These are phyloP conservation scores for Eleusine coracana DNA, from an alignment of 176 grass and related monocot genomes.

Conservation along the genomic window DNA sequence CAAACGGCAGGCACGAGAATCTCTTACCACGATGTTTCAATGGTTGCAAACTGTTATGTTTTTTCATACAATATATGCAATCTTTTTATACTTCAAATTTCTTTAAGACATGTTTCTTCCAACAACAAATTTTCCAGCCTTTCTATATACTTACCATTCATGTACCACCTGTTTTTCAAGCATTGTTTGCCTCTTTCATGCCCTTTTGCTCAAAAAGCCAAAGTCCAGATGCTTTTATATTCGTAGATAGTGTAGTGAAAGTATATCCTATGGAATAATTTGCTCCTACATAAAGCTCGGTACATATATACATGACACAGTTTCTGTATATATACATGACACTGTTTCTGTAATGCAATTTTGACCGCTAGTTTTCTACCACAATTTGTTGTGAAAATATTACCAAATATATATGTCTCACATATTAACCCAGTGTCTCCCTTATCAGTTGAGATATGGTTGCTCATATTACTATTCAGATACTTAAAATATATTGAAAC, in stretches of 20 bases:
- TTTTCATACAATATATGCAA: conserved; percentile 8
- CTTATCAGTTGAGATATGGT: background rate
- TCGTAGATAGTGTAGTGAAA: background rate
- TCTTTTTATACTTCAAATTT: background rate
- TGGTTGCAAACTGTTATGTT: background rate
- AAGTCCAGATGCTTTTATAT: background rate
- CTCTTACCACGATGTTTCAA: background rate
- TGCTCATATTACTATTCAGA: background rate
- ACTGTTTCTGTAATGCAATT: background rate
- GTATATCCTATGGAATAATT: conserved; percentile 1
- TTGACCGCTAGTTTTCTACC: background rate
- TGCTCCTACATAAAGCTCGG: background rate
- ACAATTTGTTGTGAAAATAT: background rate
- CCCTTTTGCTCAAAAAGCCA: background rate
- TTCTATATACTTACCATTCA: background rate
- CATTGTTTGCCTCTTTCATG: conserved; percentile 3
- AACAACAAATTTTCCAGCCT: background rate
- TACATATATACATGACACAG: background rate
- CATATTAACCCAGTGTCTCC: background rate
- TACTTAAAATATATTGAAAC: background rate
- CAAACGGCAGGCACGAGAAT: conserved; percentile 10
- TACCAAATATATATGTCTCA: background rate
- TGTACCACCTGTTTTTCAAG: background rate
- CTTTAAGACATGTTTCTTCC: background rate
- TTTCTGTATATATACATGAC: background rate